Evolutionary conservation across 176 grass and related monocot genomes (phyloP), one percentile per base, ranked within the genome.

Genomic region (Panicum miliaceum): DNA sequence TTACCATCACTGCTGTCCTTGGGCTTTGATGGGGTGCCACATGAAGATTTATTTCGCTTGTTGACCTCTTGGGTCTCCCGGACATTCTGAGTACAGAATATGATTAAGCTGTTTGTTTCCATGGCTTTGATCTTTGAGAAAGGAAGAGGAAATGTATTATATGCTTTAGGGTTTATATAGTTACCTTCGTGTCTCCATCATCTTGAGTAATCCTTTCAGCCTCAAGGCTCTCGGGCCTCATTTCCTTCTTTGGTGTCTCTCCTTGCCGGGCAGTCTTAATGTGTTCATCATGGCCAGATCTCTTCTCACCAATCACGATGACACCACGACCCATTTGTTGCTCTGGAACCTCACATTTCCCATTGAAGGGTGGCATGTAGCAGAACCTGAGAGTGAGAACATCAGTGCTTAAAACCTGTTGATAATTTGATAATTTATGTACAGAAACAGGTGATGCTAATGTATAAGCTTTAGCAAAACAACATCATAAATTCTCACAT

Each of bases 291-390:
- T 92, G 37, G 41, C 81, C 81, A 37, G 92, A 89, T 83, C 88
- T 86, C 77, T 91, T 97, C 42, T 87, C 90, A 32, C 87, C 84
- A 47, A 91, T 74, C 22, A 80, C 82, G 18, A 94, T 87, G 62
- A 85, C 34, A 64, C 73, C 92, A 69, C 52, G 85, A 3, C 52
- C 79, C 78, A 90, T 80, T 88, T 92, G 85, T 89, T 92, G 90
- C 74, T 92, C 92, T 83, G 84, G 77, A 85, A 68, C 50, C 43
- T 83, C 82, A 83, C 94, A 97, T 68, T 80, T 87, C 18, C 94
- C 94, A 77, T 84, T 86, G 75, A 92, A 97, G 27, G 94, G 94
- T 80, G 85, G 79, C 92, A 94, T 91, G 60, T 84, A 85, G 85
- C 94, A 97, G 76, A 97, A 97, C 94, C 94, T 97, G 59, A 84